Base-by-base conservation (phyloP, 805 yeast genomes). In the Saturnispora mendoncae region DNA sequence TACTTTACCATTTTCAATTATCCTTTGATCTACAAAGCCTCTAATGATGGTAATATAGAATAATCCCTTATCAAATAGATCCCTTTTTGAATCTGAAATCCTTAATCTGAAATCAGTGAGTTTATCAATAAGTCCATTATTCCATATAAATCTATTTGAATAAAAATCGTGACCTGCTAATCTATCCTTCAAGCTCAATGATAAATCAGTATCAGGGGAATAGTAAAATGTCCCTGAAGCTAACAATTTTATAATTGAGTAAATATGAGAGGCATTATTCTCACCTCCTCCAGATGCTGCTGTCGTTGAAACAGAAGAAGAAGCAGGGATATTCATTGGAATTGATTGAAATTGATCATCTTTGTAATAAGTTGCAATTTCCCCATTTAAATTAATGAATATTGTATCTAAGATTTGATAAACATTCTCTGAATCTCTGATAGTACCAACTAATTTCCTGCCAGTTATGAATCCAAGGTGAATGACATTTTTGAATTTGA, bases 351-450 rank as follows among this genome's bases (percentile, higher is more conserved):
- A 7, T 23, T 34, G 13, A 30, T 41, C 47, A 8, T 35, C 33
- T 30, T 39, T 40, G 20, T 33, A 29, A 15, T 33, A 39, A 3
- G 41, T 37, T 28, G 40, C 30, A 6, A 44, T 67, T 36, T 72
- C 76, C 36, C 70, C 72, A 45, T 73, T 75, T 33, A 83, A 62
- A 51, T 88, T 80, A 44, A 72, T 71, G 54, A 81, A 80, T 42
- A 76, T 78, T 1, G 80, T 82, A 19, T 71, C 76, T n/a, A 69
- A 62, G 5, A 83, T 71, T 37, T 62, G 67, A 48, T 65, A 67
- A 6, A 84, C 66, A 28, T 62, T 64, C 42, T 80, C 83, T 5
- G 68, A 60, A 0, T 76, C 63, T 36, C 74, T 62, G 0, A 84
- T 19, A 1, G 44, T 79, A 23, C 83, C 90, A 6, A 78, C 76